Evolutionary conservation across 495 filamentous ascomycete genomes (phyloP), one percentile per base, ranked within the genome.

Genomic region (Hypoxylon rickii): DNA sequence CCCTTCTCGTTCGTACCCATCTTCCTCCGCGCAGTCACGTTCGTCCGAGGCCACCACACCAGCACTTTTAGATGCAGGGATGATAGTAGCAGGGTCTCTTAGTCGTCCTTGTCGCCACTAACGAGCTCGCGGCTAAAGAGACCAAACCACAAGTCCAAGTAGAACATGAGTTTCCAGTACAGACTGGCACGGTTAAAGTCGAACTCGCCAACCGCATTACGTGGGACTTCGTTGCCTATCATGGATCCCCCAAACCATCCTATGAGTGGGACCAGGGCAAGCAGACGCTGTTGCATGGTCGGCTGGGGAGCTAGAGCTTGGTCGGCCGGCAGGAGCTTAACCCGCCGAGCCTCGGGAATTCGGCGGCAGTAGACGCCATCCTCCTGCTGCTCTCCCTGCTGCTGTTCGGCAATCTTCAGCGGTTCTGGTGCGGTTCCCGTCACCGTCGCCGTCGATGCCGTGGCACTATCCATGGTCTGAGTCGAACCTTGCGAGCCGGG

Each of bases 151-250:
- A 67, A 62, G 61, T 82, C 79, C 31, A 83, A 61, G 67, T 66
- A 78, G 64, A 72, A 82, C 52, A 82, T 74, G 15, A 82, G 38
- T 57, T 77, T 81, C 91, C 91, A 96, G 71, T 92, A 95, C 34
- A 86, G 66, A 51, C 84, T 89, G 2, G 90, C 90, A 53, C 77
- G 81, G 31, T 78, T 80, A 71, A 82, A 87, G 61, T 96, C 90
- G 54, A 95, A 92, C 1, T 82, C 81, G n/a, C 90, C 90, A 40
- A 84, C 75, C n/a, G 92, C 90, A 26, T 77, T 84, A 34, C 89
- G 79, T 32, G 89, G 88, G 16, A 92, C 84, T 44, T 85, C 81
- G 56, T 85, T 85, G 3, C 90, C 91, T 48, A 95, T 92, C 50
- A 94, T 83, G 53, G 90, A 88, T 20, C 87, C 83, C 3, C 82